Evolutionary conservation across 257 asterid species (phyloP).

Genomic region (Anisodus tanguticus): DNA sequence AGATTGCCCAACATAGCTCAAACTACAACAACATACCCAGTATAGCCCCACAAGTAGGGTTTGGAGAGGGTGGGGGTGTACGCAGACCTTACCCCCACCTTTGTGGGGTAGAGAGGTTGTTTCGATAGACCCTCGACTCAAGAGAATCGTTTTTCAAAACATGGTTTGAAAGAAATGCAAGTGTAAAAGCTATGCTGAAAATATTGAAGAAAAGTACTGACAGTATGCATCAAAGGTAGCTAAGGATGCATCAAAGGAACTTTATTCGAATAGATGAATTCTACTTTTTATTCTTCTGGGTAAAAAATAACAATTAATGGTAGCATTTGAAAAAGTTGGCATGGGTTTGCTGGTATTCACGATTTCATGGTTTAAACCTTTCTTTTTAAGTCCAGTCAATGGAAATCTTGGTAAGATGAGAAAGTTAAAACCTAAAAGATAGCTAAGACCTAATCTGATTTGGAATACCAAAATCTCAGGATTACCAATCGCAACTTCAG

Average conservation of each 20-base stretch:
- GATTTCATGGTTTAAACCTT: neutral
- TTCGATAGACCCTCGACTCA: too few relatives aligned
- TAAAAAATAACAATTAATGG: neutral
- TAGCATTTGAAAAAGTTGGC: neutral
- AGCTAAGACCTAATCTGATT: neutral
- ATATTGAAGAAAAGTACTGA: too few relatives aligned
- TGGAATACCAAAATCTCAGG: neutral
- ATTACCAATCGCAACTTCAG: neutral
- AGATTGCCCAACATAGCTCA: neutral
- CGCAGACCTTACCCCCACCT: too few relatives aligned
- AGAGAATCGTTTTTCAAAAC: too few relatives aligned
- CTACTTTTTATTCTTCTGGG: neutral
- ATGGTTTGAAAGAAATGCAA: too few relatives aligned
- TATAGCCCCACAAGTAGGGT: too few relatives aligned
- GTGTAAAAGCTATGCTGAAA: too few relatives aligned
- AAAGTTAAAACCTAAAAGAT: neutral
- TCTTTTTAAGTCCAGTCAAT: neutral
- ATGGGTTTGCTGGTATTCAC: neutral
- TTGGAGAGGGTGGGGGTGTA: neutral
- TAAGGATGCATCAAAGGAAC: neutral
- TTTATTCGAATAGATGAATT: neutral
- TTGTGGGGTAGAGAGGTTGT: too few relatives aligned
- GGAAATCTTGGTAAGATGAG: constrained; percentile 7
- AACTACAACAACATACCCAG: neutral
- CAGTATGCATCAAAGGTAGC: too few relatives aligned